Evolutionary conservation across 1,139 yeast species (phyloP).

Genomic region (Kluyveromyces sp.): DNA sequence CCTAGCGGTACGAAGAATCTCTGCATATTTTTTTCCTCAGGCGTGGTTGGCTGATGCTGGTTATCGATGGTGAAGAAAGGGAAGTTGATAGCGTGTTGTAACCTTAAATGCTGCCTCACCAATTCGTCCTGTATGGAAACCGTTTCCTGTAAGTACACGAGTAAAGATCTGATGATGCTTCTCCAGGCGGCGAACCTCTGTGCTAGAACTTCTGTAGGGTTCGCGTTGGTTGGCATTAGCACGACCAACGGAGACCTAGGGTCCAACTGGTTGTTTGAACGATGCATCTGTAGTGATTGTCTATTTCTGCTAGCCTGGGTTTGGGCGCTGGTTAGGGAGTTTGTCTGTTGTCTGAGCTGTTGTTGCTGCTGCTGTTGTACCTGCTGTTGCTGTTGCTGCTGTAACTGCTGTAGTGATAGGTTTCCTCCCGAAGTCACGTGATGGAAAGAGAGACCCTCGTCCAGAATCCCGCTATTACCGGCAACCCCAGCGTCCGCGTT

Average conservation of each 20-base stretch:
- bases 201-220: conserved; percentile 84
- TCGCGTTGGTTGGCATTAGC: conserved; percentile 45
- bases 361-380: conserved; percentile 6
- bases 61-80: conserved; percentile 36
- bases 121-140: conserved; percentile 83
- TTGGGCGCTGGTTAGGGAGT: conserved; percentile 15
- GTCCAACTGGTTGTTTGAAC: conserved; percentile 20
- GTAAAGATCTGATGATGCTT: conserved; percentile 62
- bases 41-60: conserved; percentile 19
- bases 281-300: conserved; percentile 10
- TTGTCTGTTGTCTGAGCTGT: conserved; percentile 4
- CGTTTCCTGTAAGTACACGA: conserved; percentile 68
- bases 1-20: conserved; percentile 54
- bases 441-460: not conserved
- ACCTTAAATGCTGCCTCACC: conserved; percentile 70
- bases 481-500: not conserved
- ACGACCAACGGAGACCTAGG: conserved; percentile 39
- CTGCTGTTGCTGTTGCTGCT: conserved; percentile 6
- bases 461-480: not conserved
- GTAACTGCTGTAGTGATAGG: not conserved
- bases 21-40: conserved; percentile 23
- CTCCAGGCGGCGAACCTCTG: conserved; percentile 84
- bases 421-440: not conserved
- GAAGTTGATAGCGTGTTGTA: conserved; percentile 69
- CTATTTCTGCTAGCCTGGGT: conserved; percentile 12